These are phyloP conservation scores for Trifolium fragiferum DNA, from an alignment of 306 rosid species.

Conservation along the genomic window DNA sequence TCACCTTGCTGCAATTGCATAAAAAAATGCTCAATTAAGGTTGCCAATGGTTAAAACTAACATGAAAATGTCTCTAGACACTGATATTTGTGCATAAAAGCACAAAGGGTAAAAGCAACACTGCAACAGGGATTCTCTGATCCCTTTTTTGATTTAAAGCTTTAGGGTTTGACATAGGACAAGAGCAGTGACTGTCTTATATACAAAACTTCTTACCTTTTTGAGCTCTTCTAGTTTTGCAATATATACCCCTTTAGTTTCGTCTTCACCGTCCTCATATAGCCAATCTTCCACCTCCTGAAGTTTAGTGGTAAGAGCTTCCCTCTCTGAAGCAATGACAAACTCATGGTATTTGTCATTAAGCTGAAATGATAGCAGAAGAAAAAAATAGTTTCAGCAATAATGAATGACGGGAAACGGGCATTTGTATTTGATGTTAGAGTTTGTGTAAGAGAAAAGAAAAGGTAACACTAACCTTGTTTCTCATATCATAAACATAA, in stretches of 20 bases:
- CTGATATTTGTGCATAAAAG: not conserved
- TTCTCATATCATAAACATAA: slow-evolving; percentile 93
- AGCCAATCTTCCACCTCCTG: slow-evolving; percentile 97
- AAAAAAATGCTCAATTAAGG: slow-evolving; percentile 5
- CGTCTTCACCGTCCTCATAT: slow-evolving; percentile 96
- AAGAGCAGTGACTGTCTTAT: not conserved
- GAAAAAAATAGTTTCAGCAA: slow-evolving; percentile 4
- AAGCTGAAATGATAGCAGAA: slow-evolving; percentile 55
- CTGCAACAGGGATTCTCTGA: not conserved
- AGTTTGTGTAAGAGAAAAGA: no score
- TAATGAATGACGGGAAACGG: not conserved
- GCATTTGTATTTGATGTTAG: not conserved
- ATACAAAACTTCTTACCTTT: slow-evolving; percentile 54
- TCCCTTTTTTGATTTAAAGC: not conserved
- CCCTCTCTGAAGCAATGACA: slow-evolving; percentile 73
- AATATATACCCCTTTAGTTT: slow-evolving; percentile 89
- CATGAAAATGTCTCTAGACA: not conserved
- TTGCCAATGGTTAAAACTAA: slow-evolving; percentile 15
- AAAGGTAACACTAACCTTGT: slow-evolving; percentile 60
- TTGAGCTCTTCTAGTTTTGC: slow-evolving; percentile 93
- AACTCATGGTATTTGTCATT: slow-evolving; percentile 79
- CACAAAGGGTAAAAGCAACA: slow-evolving; percentile 7
- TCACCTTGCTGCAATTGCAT: slow-evolving; percentile 79
- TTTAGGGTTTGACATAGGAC: not conserved
- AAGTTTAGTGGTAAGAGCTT: slow-evolving; percentile 62